phyloP scores from a whole-genome alignment of 345 rosid species.

The Moricandia arvensis region DNA sequence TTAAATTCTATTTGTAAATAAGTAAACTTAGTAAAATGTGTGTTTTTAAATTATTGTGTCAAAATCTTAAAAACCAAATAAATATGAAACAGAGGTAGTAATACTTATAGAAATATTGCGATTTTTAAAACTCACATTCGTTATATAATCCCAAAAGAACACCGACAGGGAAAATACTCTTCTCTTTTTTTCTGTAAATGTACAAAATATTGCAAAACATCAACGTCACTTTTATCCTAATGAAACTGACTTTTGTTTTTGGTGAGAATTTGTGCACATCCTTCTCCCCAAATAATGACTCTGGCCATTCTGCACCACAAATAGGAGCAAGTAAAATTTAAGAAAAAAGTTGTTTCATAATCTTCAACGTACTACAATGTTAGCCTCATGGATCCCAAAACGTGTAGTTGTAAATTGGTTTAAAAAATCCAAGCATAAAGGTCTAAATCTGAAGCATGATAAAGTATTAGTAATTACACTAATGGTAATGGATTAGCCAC shows the following conservation, averaged over 20 bases:
- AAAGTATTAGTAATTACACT: background rate
- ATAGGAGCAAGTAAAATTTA: slow-evolving; percentile 4
- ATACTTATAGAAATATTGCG: background rate
- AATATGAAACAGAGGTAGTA: background rate
- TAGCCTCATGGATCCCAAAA: slow-evolving; percentile 1
- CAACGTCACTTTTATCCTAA: slow-evolving; percentile 22
- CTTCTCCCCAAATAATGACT: slow-evolving; percentile 24
- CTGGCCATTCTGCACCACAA: slow-evolving; percentile 29
- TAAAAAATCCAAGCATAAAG: background rate
- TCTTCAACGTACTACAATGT: slow-evolving; percentile 10
- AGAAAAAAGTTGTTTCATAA: background rate
- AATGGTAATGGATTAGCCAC: background rate
- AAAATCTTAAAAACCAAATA: too few relatives aligned
- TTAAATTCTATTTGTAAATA: too few relatives aligned
- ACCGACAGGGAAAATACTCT: background rate
- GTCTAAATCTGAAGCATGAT: background rate
- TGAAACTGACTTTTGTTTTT: background rate
- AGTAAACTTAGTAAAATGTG: too few relatives aligned
- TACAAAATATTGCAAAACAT: slow-evolving; percentile 33
- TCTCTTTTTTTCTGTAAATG: background rate
- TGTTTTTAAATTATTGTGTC: too few relatives aligned
- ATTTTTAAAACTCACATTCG: slow-evolving; percentile 13
- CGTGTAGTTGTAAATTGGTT: background rate
- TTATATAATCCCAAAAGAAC: slow-evolving; percentile 25
- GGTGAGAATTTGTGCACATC: slow-evolving; percentile 8